Conservation (phyloP, 805 yeast species). For the Komagataella mondaviorum region DNA sequence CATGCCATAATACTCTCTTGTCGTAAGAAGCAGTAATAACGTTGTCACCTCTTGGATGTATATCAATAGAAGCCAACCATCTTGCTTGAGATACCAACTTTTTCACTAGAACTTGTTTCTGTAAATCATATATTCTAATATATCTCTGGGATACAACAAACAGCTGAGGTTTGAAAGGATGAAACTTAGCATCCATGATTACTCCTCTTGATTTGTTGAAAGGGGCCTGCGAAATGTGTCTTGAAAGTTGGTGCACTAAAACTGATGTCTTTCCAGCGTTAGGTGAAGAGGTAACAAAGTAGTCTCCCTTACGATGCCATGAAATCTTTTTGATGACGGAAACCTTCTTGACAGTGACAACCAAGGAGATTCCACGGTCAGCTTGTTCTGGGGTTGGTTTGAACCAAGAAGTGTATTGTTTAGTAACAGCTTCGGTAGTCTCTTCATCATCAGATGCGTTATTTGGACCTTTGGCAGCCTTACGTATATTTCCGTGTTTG, state of each 20-base stretch:
- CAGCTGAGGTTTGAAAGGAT: conserved; percentile 88
- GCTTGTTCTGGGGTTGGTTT: conserved; percentile 58
- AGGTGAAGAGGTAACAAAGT: conserved; percentile 94
- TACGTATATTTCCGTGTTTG: conserved; percentile 20
- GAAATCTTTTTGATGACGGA: conserved; percentile 57
- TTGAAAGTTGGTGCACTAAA: conserved; percentile 85
- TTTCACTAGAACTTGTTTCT: conserved; percentile 73
- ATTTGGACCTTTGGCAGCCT: conserved; percentile 26
- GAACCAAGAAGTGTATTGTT: conserved; percentile 67
- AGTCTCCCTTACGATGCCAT: conserved; percentile 98
- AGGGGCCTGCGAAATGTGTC: conserved; percentile 92
- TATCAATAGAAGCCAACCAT: conserved; percentile 83
- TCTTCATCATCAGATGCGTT: conserved; percentile 18
- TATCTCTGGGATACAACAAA: conserved; percentile 92
- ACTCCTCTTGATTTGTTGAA: conserved; percentile 88
- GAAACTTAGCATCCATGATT: conserved; percentile 92
- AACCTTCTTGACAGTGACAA: conserved; percentile 39
- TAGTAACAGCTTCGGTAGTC: conserved; percentile 16
- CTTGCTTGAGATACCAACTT: conserved; percentile 91
- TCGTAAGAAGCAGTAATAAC: conserved; percentile 87
- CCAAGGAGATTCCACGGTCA: conserved; percentile 54
- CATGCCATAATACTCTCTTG: conserved; percentile 95
- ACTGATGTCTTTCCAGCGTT: conserved; percentile 82
- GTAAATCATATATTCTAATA: conserved; percentile 78
- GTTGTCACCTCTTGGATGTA: conserved; percentile 95